Percentiles rank a stretch among this genome's conserved stretches.
Conservation (phyloP, 2,329 filamentous ascomycete genomes). For the Trichoderma sp. region DNA sequence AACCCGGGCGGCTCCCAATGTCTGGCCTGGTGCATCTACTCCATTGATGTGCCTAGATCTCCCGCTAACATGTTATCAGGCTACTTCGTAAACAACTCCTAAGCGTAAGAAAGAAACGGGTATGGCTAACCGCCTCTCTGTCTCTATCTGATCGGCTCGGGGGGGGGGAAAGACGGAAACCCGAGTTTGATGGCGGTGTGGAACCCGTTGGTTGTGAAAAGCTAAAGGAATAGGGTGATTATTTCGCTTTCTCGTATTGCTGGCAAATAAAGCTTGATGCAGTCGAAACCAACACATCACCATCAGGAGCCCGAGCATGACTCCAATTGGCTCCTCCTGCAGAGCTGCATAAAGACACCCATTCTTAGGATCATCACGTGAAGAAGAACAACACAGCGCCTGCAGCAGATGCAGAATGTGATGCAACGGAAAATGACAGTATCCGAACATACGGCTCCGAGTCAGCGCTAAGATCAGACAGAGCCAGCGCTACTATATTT, state of each 20-base stretch:
- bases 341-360: background rate
- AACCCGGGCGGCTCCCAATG: background rate
- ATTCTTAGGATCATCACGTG: background rate
- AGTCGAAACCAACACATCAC: background rate
- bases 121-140: background rate
- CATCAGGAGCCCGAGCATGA: background rate
- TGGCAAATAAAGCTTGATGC: background rate
- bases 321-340: background rate
- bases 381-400: background rate
- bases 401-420: background rate
- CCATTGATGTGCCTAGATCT: background rate
- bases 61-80: background rate
- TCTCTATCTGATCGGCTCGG: background rate
- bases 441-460: background rate
- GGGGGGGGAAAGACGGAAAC: background rate
- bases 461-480: no score
- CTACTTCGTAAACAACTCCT: no score
- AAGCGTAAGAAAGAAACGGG: background rate
- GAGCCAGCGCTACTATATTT: background rate
- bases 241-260: background rate
- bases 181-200: background rate
- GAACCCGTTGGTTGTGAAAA: background rate
- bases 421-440: background rate
- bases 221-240: background rate
- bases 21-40: background rate